These are phyloP conservation scores for Hirsutella minnesotensis DNA, from an alignment of 2,329 filamentous ascomycete species.

Conservation along the genomic window DNA sequence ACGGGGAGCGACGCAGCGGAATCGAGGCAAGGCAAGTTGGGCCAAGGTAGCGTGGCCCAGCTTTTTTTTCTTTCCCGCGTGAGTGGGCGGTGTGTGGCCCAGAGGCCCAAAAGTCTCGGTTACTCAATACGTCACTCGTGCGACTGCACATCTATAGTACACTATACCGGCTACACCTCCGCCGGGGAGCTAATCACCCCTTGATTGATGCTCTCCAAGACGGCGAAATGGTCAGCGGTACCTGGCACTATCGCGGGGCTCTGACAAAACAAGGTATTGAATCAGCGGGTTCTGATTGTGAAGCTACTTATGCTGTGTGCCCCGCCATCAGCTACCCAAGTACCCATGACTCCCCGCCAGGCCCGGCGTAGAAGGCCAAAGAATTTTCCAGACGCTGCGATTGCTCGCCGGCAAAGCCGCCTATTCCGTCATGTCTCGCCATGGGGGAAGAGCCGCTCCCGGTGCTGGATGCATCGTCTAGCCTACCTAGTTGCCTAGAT, in stretches of 20 bases:
- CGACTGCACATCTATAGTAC: no score
- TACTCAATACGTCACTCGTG: not conserved
- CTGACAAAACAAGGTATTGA: slow-evolving; percentile 1
- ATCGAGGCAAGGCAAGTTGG: not conserved
- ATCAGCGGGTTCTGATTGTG: not conserved
- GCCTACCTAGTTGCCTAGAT: no score
- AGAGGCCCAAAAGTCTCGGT: not conserved
- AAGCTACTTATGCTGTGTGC: slow-evolving; percentile 3
- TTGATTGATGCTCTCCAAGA: not conserved
- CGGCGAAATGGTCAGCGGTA: not conserved
- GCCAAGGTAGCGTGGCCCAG: not conserved
- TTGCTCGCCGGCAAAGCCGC: not conserved
- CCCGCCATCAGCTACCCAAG: slow-evolving; percentile 8
- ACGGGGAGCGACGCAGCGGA: not conserved
- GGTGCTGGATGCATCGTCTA: not conserved
- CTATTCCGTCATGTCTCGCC: not conserved
- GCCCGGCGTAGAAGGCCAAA: slow-evolving; percentile 10
- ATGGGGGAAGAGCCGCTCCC: no score
- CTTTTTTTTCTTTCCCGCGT: not conserved
- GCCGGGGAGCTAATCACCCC: not conserved
- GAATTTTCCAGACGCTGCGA: slow-evolving; percentile 13
- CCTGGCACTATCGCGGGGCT: slow-evolving; percentile 1
- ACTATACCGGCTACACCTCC: not conserved
- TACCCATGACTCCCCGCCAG: not conserved
- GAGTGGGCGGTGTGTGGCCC: not conserved